Evolutionary conservation across 371 early-diverging fungal species (phyloP), one percentile per base, ranked within the genome.

Genomic region (Dichotomocladium elegans): DNA sequence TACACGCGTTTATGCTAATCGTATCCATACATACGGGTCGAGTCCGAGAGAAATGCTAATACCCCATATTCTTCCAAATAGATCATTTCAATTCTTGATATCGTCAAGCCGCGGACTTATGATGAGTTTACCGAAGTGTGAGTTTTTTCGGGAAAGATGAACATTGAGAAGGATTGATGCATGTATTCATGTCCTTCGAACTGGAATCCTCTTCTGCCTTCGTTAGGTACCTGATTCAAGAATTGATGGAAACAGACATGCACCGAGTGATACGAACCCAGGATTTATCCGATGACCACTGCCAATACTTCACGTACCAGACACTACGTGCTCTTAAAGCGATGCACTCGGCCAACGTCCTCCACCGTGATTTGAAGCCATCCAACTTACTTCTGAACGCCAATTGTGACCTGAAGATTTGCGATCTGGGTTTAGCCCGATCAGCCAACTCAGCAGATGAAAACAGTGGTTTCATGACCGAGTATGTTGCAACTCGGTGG

Each of bases 401-500:
- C 53, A 95, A 98, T 64, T 98, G 99, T 67, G 96, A 96, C 70
- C 81, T 99, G 2, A 58, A 90, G 80, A 92, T 95, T 62, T 94
- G 94, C 72, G 96, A 96, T 71, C 89, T 96, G 73, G 96, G 96
- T 14, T 78, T 96, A 35, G 95, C 96, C 3, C 83, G 96, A 55
- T 94, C 93, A 3, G 87, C 92, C 47, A 91, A 91, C 43, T 92
- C 92, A 43, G 82, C 83, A 10, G 89, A 88, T 52, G 96, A 92
- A 49, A 88, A 88, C 65, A 85, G 86, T 54, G 93, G 94, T 11
- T 95, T 95, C 61, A 91, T 96, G 93, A 95, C 95, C 35, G 94
- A 95, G 73, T 96, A 96, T 68, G 99, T 97, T 17, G 93, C 98
- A 8, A 99, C 99, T 12, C 82, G 98, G 57, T 99, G 99, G 98